These are phyloP conservation scores for Protomyces pachydermus DNA, from an alignment of 1,139 yeast genomes.

Conservation along the genomic window DNA sequence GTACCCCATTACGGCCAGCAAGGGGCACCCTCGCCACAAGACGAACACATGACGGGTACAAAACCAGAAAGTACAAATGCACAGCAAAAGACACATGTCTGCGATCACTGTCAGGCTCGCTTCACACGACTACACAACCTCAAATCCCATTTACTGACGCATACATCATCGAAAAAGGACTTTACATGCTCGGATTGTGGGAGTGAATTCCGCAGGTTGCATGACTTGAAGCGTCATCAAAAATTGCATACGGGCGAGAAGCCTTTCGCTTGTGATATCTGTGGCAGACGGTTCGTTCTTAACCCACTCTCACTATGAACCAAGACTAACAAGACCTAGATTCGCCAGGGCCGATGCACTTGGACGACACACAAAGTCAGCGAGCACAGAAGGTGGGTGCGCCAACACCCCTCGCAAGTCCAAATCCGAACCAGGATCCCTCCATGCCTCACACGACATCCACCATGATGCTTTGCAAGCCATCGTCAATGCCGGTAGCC, in stretches of 20 bases:
- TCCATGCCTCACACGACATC: neutral
- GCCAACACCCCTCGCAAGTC: conserved; percentile 19
- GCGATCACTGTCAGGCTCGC: conserved; percentile 57
- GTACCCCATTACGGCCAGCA: neutral
- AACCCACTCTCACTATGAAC: neutral
- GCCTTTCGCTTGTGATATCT: conserved; percentile 58
- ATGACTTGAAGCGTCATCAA: conserved; percentile 70
- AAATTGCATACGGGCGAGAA: conserved; percentile 72
- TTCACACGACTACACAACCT: conserved; percentile 69
- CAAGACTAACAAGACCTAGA: conserved; percentile 30
- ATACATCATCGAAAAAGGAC: conserved; percentile 57
- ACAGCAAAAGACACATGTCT: conserved; percentile 41
- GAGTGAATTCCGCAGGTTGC: conserved; percentile 62
- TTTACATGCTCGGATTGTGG: conserved; percentile 63
- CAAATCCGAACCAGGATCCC: conserved; percentile 5
- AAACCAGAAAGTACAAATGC: neutral
- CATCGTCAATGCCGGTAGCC: neutral
- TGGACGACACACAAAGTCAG: conserved; percentile 53
- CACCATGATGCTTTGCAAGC: neutral
- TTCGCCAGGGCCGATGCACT: conserved; percentile 79
- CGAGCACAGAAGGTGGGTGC: conserved; percentile 36
- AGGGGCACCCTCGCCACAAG: neutral
- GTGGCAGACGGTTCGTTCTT: conserved; percentile 46
- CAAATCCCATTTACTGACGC: conserved; percentile 67
- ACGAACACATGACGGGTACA: neutral